Conservation (phyloP, 108 stramenopile genomes). For the Mayamaea pseudoterrestris region DNA sequence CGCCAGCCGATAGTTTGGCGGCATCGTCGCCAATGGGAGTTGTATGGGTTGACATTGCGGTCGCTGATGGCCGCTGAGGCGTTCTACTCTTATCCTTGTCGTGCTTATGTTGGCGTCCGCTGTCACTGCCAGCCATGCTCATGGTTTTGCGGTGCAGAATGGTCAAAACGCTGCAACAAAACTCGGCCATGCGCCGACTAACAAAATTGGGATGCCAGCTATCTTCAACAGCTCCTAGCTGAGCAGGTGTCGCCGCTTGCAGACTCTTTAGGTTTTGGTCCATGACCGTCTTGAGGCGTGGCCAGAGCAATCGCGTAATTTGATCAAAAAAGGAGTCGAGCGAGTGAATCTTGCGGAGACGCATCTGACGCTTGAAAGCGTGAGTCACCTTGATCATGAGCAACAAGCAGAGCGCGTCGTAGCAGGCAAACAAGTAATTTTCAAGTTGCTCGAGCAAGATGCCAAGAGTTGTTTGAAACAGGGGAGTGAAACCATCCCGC, state of each 20-base stretch:
- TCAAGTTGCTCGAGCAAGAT: constrained; percentile 91
- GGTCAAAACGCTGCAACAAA: constrained; percentile 82
- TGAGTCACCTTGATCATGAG: constrained; percentile 97
- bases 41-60: neutral
- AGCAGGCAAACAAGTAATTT: constrained; percentile 90
- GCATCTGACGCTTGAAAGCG: constrained; percentile 78
- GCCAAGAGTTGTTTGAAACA: constrained; percentile 79
- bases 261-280: constrained; percentile 87
- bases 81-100: neutral
- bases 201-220: constrained; percentile 96
- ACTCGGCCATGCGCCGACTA: constrained; percentile 92
- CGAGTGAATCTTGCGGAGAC: constrained; percentile 72
- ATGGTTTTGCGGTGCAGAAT: constrained; percentile 34
- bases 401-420: constrained; percentile 91
- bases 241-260: constrained; percentile 60
- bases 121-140: neutral
- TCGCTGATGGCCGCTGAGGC: neutral
- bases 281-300: constrained; percentile 90
- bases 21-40: neutral
- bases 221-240: constrained; percentile 84
- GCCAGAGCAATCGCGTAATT: constrained; percentile 89
- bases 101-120: neutral
- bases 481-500: constrained; percentile 74
- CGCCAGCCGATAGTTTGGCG: constrained; percentile 35
- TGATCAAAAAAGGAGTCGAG: constrained; percentile 92